Conservation (phyloP, 2,329 filamentous ascomycete species). For the Fusarium begoniae region DNA sequence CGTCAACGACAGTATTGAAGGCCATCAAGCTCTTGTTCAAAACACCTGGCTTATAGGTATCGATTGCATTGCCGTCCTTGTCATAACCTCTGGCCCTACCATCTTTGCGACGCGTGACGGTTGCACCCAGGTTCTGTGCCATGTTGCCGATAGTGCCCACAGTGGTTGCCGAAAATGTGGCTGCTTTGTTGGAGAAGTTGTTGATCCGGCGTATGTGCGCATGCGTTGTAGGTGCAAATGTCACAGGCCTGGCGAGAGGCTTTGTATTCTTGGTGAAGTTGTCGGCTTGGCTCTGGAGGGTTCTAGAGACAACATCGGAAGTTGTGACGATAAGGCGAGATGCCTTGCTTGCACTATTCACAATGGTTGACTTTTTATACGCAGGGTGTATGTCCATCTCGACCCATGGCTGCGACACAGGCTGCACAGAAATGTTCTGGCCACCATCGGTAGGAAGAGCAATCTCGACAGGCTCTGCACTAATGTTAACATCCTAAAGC, state of each 20-base stretch:
- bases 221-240: conserved; percentile 87
- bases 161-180: conserved; percentile 83
- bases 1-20: conserved; percentile 93
- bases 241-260: conserved; percentile 81
- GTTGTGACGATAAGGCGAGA: conserved; percentile 93
- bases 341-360: conserved; percentile 86
- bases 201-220: conserved; percentile 88
- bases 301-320: conserved; percentile 80
- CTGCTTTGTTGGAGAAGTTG: conserved; percentile 82
- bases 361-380: conserved; percentile 88
- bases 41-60: conserved; percentile 84
- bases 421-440: conserved; percentile 71
- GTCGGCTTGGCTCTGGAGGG: conserved; percentile 80
- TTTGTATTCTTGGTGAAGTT: conserved; percentile 82
- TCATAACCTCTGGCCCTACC: conserved; percentile 69
- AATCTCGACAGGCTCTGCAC: conserved; percentile 78
- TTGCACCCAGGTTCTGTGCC: conserved; percentile 89
- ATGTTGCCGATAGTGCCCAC: conserved; percentile 84
- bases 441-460: conserved; percentile 74
- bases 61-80: conserved; percentile 72
- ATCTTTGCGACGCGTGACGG: conserved; percentile 64
- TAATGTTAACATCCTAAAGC: not conserved
- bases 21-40: conserved; percentile 97
- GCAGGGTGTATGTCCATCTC: conserved; percentile 84
- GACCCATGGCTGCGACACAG: conserved; percentile 75